Base-by-base conservation (phyloP, 345 rosid genomes). In the Mangifera indica region DNA sequence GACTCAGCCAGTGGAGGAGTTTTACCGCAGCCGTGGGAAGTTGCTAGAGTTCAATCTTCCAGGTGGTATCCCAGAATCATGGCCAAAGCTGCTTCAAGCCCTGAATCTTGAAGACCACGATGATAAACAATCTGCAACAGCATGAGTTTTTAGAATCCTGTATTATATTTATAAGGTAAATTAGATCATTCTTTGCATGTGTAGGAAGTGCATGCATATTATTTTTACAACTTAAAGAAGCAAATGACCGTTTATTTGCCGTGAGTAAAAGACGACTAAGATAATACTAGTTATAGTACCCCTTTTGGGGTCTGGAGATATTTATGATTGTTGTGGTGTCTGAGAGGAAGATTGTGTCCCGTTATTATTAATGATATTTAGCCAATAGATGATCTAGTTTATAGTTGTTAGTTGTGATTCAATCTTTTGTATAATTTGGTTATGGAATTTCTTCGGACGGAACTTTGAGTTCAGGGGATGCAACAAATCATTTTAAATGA, bases 61-160 rank as follows among this genome's bases (percentile, higher is more conserved):
- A 0, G 99, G 99, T 44, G 98, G 99, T 75, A 95, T 95, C 78
- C 94, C 96, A 9, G 93, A 95, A 79, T 92, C 99, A 1, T 95
- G 99, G 99, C 93, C 97, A 20, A 91, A 81, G 83, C 85, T 95
- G 73, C 99, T 95, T 77, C 84, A 74, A 70, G 99, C 98, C 60
- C 82, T 95, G 79, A 85, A 92, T 74, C 84, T 95, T 57, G 96
- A 86, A 72, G 82, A 89, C 67, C 84, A 74, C 20, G 83, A 83
- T 20, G 79, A 85, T 60, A 85, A 88, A 76, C 76, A 73, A 65
- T 89, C 92, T 20, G 97, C 87, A 45, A 84, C 87, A 46, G 98
- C 93, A 15, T 92, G 81, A 86, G 61, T 21, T 55, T 65, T 17
- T 1, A 10, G 22, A 65, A 69, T 37, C 55, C 49, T 63, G 66